These are phyloP conservation scores for Musa acuminata DNA, from an alignment of 176 grass and related monocot genomes.

Conservation along the genomic window DNA sequence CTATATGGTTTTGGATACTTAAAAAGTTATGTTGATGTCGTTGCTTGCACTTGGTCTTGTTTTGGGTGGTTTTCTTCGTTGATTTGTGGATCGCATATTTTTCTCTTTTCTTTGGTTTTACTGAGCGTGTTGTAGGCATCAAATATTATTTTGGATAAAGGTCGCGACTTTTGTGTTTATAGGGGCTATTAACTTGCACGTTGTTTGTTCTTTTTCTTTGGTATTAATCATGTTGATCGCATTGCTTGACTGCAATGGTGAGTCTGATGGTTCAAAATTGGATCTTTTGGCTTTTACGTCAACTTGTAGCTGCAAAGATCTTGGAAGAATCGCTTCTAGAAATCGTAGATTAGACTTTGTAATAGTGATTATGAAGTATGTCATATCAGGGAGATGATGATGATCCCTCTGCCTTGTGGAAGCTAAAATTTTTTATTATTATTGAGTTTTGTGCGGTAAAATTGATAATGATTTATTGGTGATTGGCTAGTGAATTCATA, in stretches of 20 bases:
- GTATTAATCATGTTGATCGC: neutral
- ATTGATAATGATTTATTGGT: neutral
- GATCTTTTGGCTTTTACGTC: neutral
- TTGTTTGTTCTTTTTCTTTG: neutral
- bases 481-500: neutral
- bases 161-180: neutral
- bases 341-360: neutral
- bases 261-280: neutral
- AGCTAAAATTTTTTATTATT: neutral
- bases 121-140: neutral
- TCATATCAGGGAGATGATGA: neutral
- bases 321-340: no score
- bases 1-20: neutral
- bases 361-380: neutral
- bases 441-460: neutral
- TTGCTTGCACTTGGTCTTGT: neutral
- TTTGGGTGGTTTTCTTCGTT: neutral
- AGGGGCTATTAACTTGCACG: neutral
- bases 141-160: neutral
- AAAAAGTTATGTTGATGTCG: no score
- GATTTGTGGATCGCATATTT: neutral
- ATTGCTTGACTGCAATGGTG: neutral
- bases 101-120: neutral
- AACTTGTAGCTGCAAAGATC: neutral
- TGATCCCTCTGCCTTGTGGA: neutral